phyloP scores from a whole-genome alignment of 2,329 filamentous ascomycete species.

The Polytolypa hystricis region DNA sequence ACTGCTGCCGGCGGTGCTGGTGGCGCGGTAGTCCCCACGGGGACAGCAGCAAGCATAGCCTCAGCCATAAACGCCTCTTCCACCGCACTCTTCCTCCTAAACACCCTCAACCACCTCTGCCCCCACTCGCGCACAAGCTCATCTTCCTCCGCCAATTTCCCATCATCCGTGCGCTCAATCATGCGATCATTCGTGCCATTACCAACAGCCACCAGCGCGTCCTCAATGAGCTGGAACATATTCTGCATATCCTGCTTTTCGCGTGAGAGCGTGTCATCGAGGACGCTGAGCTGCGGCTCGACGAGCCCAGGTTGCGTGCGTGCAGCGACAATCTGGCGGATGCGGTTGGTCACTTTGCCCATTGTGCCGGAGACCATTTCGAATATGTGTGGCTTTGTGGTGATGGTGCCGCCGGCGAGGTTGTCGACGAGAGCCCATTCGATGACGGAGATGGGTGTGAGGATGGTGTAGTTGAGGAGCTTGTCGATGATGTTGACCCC shows the following conservation, averaged over 20 bases:
- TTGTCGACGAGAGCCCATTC: conserved; percentile 75
- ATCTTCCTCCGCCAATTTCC: conserved; percentile 42
- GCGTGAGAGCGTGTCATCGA: conserved; percentile 55
- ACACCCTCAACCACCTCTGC: conserved; percentile 74
- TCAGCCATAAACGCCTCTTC: conserved; percentile 64
- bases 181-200: conserved; percentile 61
- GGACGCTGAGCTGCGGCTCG: conserved; percentile 43
- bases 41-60: conserved; percentile 39
- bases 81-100: conserved; percentile 68
- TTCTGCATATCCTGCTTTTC: conserved; percentile 67
- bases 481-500: conserved; percentile 92
- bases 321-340: conserved; percentile 64
- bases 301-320: conserved; percentile 47
- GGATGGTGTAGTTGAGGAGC: conserved; percentile 90
- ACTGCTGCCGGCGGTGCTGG: conserved; percentile 3
- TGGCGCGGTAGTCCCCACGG: conserved; percentile 29
- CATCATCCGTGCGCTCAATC: conserved; percentile 54
- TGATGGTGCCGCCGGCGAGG: conserved; percentile 51
- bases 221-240: conserved; percentile 71
- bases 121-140: conserved; percentile 69
- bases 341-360: conserved; percentile 75
- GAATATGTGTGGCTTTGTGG: conserved; percentile 68
- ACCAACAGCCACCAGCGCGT: conserved; percentile 62
- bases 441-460: conserved; percentile 73
- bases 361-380: conserved; percentile 86